These are phyloP conservation scores for Ganoderma sp. DNA, from an alignment of 1,284 basidiomycete genomes.

Conservation along the genomic window DNA sequence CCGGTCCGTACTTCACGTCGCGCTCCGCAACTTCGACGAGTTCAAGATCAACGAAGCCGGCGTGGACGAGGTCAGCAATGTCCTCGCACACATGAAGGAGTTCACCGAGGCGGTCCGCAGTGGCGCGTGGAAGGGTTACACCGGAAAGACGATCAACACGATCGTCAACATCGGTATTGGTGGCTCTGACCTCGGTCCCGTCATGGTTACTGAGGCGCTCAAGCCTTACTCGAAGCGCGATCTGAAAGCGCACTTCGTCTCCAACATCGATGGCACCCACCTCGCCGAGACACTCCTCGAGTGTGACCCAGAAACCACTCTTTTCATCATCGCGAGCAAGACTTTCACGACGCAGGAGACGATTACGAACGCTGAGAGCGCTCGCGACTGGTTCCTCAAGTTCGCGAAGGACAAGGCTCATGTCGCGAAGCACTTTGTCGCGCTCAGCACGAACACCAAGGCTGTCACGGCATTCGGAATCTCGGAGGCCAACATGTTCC, in stretches of 20 bases:
- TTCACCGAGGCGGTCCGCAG: constrained; percentile 88
- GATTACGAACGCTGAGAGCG: constrained; percentile 96
- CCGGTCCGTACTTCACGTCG: constrained; percentile 94
- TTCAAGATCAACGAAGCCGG: constrained; percentile 83
- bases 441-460: constrained; percentile 94
- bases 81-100: constrained; percentile 90
- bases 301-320: constrained; percentile 91
- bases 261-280: constrained; percentile 99
- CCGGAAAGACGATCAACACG: constrained; percentile 92
- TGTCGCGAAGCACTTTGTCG: constrained; percentile 99
- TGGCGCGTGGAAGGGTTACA: constrained; percentile 96
- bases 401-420: constrained; percentile 86
- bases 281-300: constrained; percentile 86
- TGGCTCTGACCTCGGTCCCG: constrained; percentile 96
- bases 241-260: constrained; percentile 89
- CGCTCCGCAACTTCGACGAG: constrained; percentile 86
- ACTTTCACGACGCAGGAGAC: constrained; percentile 99
- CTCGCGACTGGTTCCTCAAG: constrained; percentile 93
- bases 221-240: constrained; percentile 93
- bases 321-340: constrained; percentile 98
- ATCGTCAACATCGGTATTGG: constrained; percentile 99
- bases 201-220: constrained; percentile 98
- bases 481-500: constrained; percentile 94
- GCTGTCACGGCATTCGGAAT: constrained; percentile 98
- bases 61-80: constrained; percentile 81